Percentiles rank a stretch among this genome's conserved stretches.
These are phyloP conservation scores for Hypoxylon sp. DNA, from an alignment of 2,329 filamentous ascomycete species.

Conservation along the genomic window DNA sequence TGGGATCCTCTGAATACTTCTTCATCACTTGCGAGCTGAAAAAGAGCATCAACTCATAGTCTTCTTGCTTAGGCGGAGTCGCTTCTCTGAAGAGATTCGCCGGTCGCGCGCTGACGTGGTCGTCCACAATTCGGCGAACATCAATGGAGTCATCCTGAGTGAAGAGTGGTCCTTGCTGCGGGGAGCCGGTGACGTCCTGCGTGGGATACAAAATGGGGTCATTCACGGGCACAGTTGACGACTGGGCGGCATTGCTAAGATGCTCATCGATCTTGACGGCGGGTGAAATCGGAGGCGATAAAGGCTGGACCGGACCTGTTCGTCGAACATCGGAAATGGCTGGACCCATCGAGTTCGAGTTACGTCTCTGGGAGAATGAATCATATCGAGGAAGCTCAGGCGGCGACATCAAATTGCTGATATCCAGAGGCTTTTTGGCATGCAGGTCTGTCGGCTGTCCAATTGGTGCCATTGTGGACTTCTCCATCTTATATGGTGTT, in stretches of 20 bases:
- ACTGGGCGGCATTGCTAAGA: conserved; percentile 40
- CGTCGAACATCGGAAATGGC: conserved; percentile 44
- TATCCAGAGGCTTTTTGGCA: conserved; percentile 55
- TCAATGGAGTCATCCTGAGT: conserved; percentile 52
- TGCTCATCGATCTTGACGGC: conserved; percentile 53
- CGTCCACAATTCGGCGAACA: conserved; percentile 58
- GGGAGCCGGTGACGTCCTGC: conserved; percentile 53
- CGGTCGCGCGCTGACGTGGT: conserved; percentile 58
- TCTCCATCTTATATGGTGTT: conserved; percentile 26
- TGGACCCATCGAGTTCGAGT: conserved; percentile 39
- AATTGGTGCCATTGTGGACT: conserved; percentile 33
- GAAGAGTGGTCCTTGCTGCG: conserved; percentile 61
- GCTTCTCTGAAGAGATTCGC: conserved; percentile 53
- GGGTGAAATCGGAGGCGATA: conserved; percentile 69
- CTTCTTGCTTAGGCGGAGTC: conserved; percentile 58
- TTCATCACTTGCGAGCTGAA: conserved; percentile 63
- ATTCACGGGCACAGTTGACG: conserved; percentile 49
- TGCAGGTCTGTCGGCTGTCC: conserved; percentile 27
- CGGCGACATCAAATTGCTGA: conserved; percentile 68
- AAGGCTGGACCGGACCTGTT: conserved; percentile 51
- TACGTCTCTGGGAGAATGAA: conserved; percentile 55
- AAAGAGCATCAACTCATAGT: conserved; percentile 62
- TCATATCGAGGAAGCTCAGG: conserved; percentile 64
- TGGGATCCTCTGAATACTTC: conserved; percentile 54
- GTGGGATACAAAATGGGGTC: conserved; percentile 68